Conservation (phyloP, 1,284 basidiomycete species). For the Athelia sp. region DNA sequence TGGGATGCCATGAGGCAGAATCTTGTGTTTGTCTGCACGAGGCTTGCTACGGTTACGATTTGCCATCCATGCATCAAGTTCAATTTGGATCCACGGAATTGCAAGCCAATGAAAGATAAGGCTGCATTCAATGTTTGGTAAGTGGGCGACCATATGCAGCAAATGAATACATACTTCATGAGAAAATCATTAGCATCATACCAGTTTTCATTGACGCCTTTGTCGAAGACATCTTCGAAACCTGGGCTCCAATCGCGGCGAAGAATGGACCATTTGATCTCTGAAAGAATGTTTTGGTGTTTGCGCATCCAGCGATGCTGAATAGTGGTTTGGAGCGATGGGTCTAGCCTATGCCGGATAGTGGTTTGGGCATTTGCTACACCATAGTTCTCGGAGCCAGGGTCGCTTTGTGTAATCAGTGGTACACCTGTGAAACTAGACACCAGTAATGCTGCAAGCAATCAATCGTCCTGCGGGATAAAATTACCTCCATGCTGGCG, state of each 20-base stretch:
- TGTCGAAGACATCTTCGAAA: conserved; percentile 28
- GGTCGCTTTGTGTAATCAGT: conserved; percentile 33
- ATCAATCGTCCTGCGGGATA: conserved; percentile 1
- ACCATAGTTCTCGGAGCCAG: conserved; percentile 30
- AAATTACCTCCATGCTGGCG: conserved; percentile 11
- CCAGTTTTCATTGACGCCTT: conserved; percentile 22
- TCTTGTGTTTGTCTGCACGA: conserved; percentile 22
- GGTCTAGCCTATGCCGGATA: conserved; percentile 27
- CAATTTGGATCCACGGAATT: conserved; percentile 32
- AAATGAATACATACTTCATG: conserved; percentile 19
- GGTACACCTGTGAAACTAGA: conserved; percentile 17
- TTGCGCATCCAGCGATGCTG: conserved; percentile 28
- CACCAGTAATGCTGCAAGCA: no score
- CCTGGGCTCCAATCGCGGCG: conserved; percentile 22
- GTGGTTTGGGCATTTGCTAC: conserved; percentile 32
- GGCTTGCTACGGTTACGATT: conserved; percentile 18
- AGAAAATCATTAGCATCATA: conserved; percentile 25
- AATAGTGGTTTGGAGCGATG: conserved; percentile 22
- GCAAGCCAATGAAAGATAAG: conserved; percentile 30
- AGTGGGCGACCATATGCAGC: not conserved
- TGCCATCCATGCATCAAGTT: conserved; percentile 24
- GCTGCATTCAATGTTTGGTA: conserved; percentile 12
- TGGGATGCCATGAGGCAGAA: conserved; percentile 29
- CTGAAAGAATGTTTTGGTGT: conserved; percentile 30
- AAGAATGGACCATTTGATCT: conserved; percentile 28